Conservation (phyloP, 2,329 filamentous ascomycete species). For the Sporothrix mexicana region DNA sequence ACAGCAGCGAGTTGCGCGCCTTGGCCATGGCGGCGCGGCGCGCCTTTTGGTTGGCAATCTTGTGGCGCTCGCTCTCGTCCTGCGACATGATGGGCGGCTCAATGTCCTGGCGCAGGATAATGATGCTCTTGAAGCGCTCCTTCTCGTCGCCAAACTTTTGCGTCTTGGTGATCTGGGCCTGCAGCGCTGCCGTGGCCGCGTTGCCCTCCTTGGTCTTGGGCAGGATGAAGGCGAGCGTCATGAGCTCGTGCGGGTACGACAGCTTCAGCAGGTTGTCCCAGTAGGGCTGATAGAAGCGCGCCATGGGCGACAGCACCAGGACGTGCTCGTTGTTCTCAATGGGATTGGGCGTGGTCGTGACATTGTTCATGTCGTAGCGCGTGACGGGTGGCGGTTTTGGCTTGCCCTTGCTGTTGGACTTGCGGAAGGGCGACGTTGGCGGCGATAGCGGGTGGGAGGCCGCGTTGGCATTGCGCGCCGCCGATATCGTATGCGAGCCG, state of each 20-base stretch:
- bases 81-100: constrained; percentile 81
- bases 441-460: constrained; percentile 75
- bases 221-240: constrained; percentile 94
- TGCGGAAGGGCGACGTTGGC: constrained; percentile 75
- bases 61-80: constrained; percentile 86
- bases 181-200: constrained; percentile 78
- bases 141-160: constrained; percentile 77
- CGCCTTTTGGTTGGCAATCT: constrained; percentile 85
- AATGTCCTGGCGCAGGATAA: constrained; percentile 94
- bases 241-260: constrained; percentile 89
- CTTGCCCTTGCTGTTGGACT: constrained; percentile 60
- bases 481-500: constrained; percentile 40
- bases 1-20: constrained; percentile 90
- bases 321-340: constrained; percentile 81
- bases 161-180: constrained; percentile 83
- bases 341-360: constrained; percentile 80
- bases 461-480: constrained; percentile 52
- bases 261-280: constrained; percentile 91
- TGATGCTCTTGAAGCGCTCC: constrained; percentile 87
- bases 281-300: constrained; percentile 90
- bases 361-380: constrained; percentile 93
- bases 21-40: constrained; percentile 89
- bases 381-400: constrained; percentile 73
- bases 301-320: constrained; percentile 90
- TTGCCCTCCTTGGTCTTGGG: constrained; percentile 94